Evolutionary conservation across 768 basidiomycete genomes (phyloP), one percentile per base, ranked within the genome.

Genomic region (Tubosaeta sp.): DNA sequence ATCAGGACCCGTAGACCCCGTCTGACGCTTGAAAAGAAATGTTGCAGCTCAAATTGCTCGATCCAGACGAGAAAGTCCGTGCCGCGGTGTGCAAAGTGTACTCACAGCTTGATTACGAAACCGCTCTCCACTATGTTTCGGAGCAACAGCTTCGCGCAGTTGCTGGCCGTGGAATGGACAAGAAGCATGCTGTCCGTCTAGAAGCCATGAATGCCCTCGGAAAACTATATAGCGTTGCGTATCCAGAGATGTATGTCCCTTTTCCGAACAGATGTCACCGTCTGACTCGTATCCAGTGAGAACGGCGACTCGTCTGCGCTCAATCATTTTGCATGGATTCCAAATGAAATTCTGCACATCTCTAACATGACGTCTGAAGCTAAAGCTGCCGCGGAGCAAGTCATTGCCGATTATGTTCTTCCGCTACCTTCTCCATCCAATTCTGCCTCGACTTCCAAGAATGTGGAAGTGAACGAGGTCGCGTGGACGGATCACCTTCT

Each of bases 1-100:
- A 39, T 25, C 41, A 18, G n/a, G 31, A 25, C 27, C 18, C 9
- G 18, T 48, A 32, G 30, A 42, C 18, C 31, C 40, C 29, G 29
- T 32, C 42, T 56, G 48, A 31, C 42, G 38, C 52, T 42, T 24
- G 46, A 46, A 25, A 54, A 87, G 88, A 81, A 4, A 72, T 81
- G 31, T 69, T 94, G 29, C 62, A 68, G 21, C 62, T 69, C 13
- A 94, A 94, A 60, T 69, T 95, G 6, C 59, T 79, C 1, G 96
- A 99, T 66, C 86, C 90, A 0, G 96, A 98, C 56, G 96, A 97
- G 52, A 90, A 84, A 61, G 85, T 99, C 36, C 82, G 96, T 25
- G 82, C 87, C 6, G 86, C 91, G 1, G 83, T 84, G 1, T 95
- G 93, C 74, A 84, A 79, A 60, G 69, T 90, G 11, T 91, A 92